Evolutionary conservation across 768 basidiomycete species (phyloP).

Genomic region (Clathrus columnatus): DNA sequence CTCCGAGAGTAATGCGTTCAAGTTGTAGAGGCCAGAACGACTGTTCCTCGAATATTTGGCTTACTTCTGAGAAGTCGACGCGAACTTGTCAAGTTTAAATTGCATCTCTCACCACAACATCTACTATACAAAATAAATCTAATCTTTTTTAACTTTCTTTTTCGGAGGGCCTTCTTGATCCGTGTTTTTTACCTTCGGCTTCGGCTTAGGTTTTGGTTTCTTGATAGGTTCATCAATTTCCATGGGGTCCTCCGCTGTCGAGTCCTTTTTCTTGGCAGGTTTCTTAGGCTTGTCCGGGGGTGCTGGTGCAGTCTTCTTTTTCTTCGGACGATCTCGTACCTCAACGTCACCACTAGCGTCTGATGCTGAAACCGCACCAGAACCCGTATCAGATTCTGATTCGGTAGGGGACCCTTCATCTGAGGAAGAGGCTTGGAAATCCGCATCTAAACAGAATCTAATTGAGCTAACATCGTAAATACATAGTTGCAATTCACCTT

Average conservation of each 20-base stretch:
- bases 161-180: conserved; percentile 51
- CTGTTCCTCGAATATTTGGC: no score
- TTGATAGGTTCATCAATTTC: conserved; percentile 30
- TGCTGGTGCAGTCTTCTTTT: conserved; percentile 17
- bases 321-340: conserved; percentile 33
- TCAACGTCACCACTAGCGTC: conserved; percentile 77
- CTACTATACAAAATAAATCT: background rate
- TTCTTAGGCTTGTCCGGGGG: conserved; percentile 20
- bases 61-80: no score
- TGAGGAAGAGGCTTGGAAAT: conserved; percentile 80
- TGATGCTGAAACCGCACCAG: conserved; percentile 71
- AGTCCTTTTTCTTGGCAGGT: conserved; percentile 30
- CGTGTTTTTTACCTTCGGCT: conserved; percentile 26
- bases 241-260: conserved; percentile 38
- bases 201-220: conserved; percentile 34
- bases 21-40: no score
- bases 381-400: conserved; percentile 49
- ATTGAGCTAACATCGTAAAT: background rate
- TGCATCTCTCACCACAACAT: no score
- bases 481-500: conserved; percentile 35
- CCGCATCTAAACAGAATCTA: conserved; percentile 53
- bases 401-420: conserved; percentile 86
- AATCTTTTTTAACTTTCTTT: conserved; percentile 61
- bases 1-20: no score
- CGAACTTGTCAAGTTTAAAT: no score